Evolutionary conservation across 2,329 filamentous ascomycete species (phyloP).

Genomic region (Penicillium sp.): DNA sequence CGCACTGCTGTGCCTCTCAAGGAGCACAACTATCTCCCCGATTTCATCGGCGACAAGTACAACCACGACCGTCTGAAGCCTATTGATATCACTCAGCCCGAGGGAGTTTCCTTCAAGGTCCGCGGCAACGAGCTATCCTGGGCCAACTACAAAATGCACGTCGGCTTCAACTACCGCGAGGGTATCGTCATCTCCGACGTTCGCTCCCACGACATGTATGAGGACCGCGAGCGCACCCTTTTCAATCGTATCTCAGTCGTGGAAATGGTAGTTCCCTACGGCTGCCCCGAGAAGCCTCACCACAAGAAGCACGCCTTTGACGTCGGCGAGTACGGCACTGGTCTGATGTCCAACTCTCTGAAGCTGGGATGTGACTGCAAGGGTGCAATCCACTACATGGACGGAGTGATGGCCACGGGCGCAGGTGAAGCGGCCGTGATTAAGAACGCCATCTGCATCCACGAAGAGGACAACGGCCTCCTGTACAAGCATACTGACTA

Average conservation of each 20-base stretch:
- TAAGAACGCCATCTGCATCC: conserved; percentile 29
- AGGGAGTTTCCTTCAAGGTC: conserved; percentile 29
- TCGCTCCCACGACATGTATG: conserved; percentile 26
- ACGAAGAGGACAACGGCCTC: conserved; percentile 30
- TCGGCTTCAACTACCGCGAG: conserved; percentile 50
- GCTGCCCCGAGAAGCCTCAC: conserved; percentile 25
- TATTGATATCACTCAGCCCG: conserved; percentile 28
- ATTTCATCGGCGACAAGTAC: conserved; percentile 25
- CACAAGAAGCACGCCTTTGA: conserved; percentile 31
- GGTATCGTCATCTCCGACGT: conserved; percentile 54
- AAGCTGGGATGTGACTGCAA: conserved; percentile 30
- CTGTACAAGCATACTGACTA: conserved; percentile 78
- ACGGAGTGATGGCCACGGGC: conserved; percentile 22
- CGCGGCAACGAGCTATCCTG: conserved; percentile 29
- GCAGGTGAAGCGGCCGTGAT: conserved; percentile 23
- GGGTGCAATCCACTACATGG: conserved; percentile 30
- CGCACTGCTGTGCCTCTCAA: conserved; percentile 21
- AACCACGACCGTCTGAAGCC: conserved; percentile 26
- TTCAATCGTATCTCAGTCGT: conserved; percentile 31
- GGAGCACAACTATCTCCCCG: conserved; percentile 29
- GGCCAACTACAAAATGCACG: conserved; percentile 35
- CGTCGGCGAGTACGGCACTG: conserved; percentile 27
- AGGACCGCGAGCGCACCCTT: conserved; percentile 28
- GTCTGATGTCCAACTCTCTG: conserved; percentile 28
- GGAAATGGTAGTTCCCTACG: conserved; percentile 29